These are phyloP conservation scores for Dendrothele bispora DNA, from an alignment of 768 basidiomycete genomes.

Conservation along the genomic window DNA sequence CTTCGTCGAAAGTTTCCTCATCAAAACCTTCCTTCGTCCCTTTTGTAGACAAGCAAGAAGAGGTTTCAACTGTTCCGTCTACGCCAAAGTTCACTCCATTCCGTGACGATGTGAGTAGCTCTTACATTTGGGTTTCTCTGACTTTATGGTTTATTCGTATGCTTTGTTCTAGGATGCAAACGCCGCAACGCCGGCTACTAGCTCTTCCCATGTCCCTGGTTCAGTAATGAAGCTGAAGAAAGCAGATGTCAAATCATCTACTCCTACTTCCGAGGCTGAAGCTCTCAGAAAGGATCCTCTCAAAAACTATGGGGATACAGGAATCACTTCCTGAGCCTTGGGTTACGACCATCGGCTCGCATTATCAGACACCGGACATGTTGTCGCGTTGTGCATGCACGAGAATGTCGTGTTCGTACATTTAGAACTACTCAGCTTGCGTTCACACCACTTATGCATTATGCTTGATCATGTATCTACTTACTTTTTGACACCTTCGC, in stretches of 20 bases:
- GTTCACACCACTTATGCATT: too few species aligned
- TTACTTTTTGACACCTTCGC: too few species aligned
- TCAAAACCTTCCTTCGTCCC: constrained; percentile 33
- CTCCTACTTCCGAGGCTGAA: constrained; percentile 66
- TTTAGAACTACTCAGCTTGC: too few species aligned
- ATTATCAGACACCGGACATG: too few species aligned
- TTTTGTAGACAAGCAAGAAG: constrained; percentile 36
- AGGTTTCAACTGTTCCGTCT: constrained; percentile 33
- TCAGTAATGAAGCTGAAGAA: constrained; percentile 71
- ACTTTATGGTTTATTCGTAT: constrained; percentile 19
- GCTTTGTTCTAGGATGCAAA: constrained; percentile 22
- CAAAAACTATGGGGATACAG: constrained; percentile 75
- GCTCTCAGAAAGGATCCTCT: constrained; percentile 77
- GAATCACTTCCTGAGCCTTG: too few species aligned
- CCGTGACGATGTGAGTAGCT: constrained; percentile 61
- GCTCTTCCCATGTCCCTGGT: constrained; percentile 37
- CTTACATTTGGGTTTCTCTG: constrained; percentile 6
- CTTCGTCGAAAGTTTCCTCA: constrained; percentile 18
- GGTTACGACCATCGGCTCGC: too few species aligned
- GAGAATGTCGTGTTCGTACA: too few species aligned
- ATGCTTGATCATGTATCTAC: too few species aligned
- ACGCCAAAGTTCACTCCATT: constrained; percentile 71
- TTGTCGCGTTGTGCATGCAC: too few species aligned
- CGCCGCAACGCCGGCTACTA: constrained; percentile 29
- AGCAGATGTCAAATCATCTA: constrained; percentile 39